Percentiles rank a stretch among this genome's conserved stretches.
Evolutionary conservation across 2,329 filamentous ascomycete genomes (phyloP).

Genomic region (Trichoderma arundinaceum): DNA sequence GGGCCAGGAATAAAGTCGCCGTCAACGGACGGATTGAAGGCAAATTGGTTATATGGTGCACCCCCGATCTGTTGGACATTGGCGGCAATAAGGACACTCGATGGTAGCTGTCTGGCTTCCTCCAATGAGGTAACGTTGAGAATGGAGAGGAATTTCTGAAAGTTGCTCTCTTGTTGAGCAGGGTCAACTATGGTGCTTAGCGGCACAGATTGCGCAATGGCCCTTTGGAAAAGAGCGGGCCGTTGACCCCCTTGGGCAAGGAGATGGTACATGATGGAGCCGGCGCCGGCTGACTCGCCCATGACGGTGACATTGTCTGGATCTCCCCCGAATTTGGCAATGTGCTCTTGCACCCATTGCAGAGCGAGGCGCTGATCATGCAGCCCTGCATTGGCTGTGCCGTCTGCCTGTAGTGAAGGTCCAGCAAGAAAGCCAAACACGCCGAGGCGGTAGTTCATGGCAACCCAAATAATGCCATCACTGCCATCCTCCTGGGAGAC

Average conservation of each 20-base stretch:
- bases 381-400: constrained; percentile 63
- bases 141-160: not conserved
- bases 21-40: not conserved
- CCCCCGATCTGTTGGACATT: not conserved
- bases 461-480: not conserved
- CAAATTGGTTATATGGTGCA: not conserved
- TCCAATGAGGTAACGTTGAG: constrained; percentile 2
- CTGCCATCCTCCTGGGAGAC: not conserved
- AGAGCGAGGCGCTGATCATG: constrained; percentile 64
- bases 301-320: not conserved
- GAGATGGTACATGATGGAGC: constrained; percentile 12
- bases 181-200: not conserved
- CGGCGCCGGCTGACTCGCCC: constrained; percentile 6
- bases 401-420: constrained; percentile 55
- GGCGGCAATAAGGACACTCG: not conserved
- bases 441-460: constrained; percentile 61
- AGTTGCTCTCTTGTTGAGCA: not conserved
- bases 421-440: constrained; percentile 64
- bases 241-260: not conserved
- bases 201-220: not conserved
- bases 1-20: not conserved
- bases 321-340: constrained; percentile 34
- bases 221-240: not conserved
- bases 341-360: constrained; percentile 60
- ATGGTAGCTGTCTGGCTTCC: not conserved